These are phyloP conservation scores for Viola pubescens DNA, from an alignment of 441 rosid species.

Conservation along the genomic window DNA sequence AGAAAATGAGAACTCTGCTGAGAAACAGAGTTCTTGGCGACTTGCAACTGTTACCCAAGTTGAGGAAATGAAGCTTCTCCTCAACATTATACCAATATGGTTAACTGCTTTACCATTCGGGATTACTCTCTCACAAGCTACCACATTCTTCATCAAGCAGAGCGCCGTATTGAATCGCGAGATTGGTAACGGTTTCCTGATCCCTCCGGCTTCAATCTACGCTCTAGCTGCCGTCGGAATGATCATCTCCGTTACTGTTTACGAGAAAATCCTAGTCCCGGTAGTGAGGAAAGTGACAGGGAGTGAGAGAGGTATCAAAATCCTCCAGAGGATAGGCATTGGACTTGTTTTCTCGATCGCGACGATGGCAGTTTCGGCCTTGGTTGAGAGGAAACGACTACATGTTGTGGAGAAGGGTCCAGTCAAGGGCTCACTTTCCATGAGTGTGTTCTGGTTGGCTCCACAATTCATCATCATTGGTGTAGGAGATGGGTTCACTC, in stretches of 20 bases:
- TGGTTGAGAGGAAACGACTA: conserved; percentile 62
- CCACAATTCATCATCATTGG: conserved; percentile 64
- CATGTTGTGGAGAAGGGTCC: conserved; percentile 24
- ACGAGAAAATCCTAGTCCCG: conserved; percentile 67
- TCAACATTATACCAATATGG: conserved; percentile 90
- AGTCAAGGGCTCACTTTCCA: conserved; percentile 34
- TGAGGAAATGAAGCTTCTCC: conserved; percentile 73
- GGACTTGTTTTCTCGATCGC: conserved; percentile 72
- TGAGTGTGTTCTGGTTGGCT: conserved; percentile 72
- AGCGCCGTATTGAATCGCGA: conserved; percentile 43
- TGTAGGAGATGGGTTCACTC: conserved; percentile 53
- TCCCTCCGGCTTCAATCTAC: conserved; percentile 69
- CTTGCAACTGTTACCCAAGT: conserved; percentile 70
- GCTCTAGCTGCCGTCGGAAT: conserved; percentile 56
- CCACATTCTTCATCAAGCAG: conserved; percentile 93
- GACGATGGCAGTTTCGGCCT: conserved; percentile 62
- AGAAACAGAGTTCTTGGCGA: conserved; percentile 54
- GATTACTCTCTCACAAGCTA: conserved; percentile 49
- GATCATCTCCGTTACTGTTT: conserved; percentile 45
- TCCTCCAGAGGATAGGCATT: conserved; percentile 77
- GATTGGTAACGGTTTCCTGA: conserved; percentile 31
- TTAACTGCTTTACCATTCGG: conserved; percentile 64
- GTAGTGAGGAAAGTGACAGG: conserved; percentile 40
- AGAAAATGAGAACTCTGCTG: conserved; percentile 22
- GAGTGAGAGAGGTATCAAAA: conserved; percentile 66